phyloP scores from a whole-genome alignment of 2,329 filamentous ascomycete genomes.

The Nakataea oryzae region DNA sequence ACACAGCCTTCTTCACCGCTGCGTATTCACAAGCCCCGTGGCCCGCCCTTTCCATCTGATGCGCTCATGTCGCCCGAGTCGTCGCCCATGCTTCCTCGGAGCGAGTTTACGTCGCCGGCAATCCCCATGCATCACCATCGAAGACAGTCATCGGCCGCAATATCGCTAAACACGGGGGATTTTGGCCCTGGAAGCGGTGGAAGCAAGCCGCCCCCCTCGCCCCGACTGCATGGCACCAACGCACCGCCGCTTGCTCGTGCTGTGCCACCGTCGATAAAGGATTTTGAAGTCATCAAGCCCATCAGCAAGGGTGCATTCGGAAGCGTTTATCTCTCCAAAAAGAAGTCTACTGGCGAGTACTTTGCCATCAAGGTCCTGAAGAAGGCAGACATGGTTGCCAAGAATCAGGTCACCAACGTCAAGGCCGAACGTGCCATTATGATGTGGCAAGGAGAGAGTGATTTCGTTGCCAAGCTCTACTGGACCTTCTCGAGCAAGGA shows the following conservation, averaged over 20 bases:
- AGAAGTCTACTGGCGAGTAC: slow-evolving; percentile 96
- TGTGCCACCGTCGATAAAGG: slow-evolving; percentile 91
- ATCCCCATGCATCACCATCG: slow-evolving; percentile 60
- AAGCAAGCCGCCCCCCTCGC: slow-evolving; percentile 67
- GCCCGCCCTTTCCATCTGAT: slow-evolving; percentile 47
- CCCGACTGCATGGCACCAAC: slow-evolving; percentile 64
- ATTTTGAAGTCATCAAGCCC: slow-evolving; percentile 98
- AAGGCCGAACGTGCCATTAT: slow-evolving; percentile 98
- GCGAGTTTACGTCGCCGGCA: slow-evolving; percentile 65
- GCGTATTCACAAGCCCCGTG: slow-evolving; percentile 72
- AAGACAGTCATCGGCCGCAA: slow-evolving; percentile 81
- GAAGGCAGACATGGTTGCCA: slow-evolving; percentile 99
- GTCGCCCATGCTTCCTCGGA: slow-evolving; percentile 75
- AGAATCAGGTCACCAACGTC: slow-evolving; percentile 98
- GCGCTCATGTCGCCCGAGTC: slow-evolving; percentile 73
- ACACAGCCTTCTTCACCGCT: slow-evolving; percentile 64
- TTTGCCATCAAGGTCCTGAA: slow-evolving; percentile 98
- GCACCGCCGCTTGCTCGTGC: slow-evolving; percentile 77
- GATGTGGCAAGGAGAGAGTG: slow-evolving; percentile 99
- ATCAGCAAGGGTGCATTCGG: slow-evolving; percentile 99
- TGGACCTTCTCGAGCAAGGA: slow-evolving; percentile 99
- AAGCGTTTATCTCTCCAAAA: slow-evolving; percentile 95
- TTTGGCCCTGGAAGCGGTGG: slow-evolving; percentile 24
- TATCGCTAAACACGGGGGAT: slow-evolving; percentile 44
- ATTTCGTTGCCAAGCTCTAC: slow-evolving; percentile 97